Base-by-base conservation (phyloP, 164 flowering plant genomes). In the Cinnamomum chago region DNA sequence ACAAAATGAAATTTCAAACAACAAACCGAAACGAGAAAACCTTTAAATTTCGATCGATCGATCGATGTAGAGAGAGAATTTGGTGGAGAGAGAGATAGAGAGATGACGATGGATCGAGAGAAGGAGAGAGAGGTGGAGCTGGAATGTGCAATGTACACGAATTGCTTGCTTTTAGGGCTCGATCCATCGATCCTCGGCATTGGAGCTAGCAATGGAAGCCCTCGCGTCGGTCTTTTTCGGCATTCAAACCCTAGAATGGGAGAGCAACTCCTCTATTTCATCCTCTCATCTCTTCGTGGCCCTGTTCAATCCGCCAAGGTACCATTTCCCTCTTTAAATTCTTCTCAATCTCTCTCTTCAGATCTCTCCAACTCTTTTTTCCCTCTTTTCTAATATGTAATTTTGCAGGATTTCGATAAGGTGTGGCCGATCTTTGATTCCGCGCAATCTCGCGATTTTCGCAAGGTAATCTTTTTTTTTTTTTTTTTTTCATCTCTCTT, bases 341-440 rank as follows among this genome's bases (percentile, higher is more conserved):
- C 50, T 80, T 20, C 25, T 11, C 17, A 14, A 27, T 50, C 62
- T 22, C 76, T 20, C 68, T 58, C 70, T 50, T 11, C 78, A 68
- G 35, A 30, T 30, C 24, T 76, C 58, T 11, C 50, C n/a, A n/a
- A 50, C 47, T 27, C 18, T 1, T 30, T 30, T 30, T 0, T 30
- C 35, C 5, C 69, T 5, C 28, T 51, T 77, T 52, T 14, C 47
- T 50, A 25, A 20, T 62, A 13, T 66, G 78, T 67, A 86, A 84
- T 86, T 83, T 83, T 78, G 72, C 86, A 96, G 99, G 99, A 96
- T 88, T 96, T 96, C 73, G 99, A 96, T 72, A 94, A 92, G 85
- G 97, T 94, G 24, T 96, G 99, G 99, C 99, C 99, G 75, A 96
- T 96, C 84, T 96, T 92, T 64, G 99, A 96, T 85, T 94, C 99